Percentiles rank a stretch among this genome's conserved stretches.
phyloP scores from a whole-genome alignment of 257 asterid genomes.

The Ilex aquifolium region DNA sequence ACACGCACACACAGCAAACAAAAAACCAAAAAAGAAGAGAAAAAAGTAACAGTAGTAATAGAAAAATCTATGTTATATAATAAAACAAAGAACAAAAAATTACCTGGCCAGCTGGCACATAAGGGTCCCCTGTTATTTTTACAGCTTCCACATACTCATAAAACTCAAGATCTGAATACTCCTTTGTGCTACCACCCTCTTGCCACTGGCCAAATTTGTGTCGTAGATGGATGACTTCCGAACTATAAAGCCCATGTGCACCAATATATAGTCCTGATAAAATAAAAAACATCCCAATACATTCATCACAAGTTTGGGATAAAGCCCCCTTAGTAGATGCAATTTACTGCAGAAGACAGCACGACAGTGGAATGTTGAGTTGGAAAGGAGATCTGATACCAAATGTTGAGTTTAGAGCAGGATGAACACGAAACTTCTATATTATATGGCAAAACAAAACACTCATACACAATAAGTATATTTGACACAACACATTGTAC shows the following conservation, averaged over 20 bases:
- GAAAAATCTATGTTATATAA: no score
- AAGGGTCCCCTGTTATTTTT: conserved; percentile 86
- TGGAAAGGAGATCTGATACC: no score
- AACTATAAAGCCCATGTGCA: conserved; percentile 76
- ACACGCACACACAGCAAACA: no score
- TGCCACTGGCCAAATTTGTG: conserved; percentile 95
- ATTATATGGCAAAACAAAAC: no score
- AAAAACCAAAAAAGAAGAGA: no score
- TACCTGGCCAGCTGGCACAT: conserved; percentile 98
- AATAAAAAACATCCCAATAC: conserved; percentile 9
- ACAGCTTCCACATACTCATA: conserved; percentile 96
- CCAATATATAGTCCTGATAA: conserved; percentile 82
- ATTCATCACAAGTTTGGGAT: conserved; percentile 7
- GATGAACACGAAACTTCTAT: no score
- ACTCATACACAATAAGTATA: no score
- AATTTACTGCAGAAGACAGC: conserved; percentile 6
- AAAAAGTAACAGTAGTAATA: no score
- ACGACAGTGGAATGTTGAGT: no score
- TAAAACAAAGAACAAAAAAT: no score
- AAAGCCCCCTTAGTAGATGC: neutral
- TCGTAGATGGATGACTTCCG: conserved; percentile 84
- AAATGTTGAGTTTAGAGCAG: no score
- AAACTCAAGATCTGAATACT: conserved; percentile 63
- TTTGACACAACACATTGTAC: no score
- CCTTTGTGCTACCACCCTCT: conserved; percentile 59